A percentile compares a stretch with the other conserved stretches of the same genome.
Conservation (phyloP, 2,329 filamentous ascomycete species). For the Aspergillus pseudoviridinutans region DNA sequence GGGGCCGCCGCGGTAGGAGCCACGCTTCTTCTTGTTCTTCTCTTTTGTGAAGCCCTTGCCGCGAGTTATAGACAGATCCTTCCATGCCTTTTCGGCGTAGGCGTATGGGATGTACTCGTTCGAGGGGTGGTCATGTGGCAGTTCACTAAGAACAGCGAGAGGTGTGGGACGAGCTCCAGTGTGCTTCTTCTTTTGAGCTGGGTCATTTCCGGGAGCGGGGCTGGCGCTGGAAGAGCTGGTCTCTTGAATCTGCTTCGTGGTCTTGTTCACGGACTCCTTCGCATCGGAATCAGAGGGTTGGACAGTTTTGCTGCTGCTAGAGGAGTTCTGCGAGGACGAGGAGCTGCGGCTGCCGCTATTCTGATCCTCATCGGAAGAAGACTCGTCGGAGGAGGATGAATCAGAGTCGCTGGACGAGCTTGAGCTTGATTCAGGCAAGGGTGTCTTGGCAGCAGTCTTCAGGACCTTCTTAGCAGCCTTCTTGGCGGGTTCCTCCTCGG, state of each 20-base stretch:
- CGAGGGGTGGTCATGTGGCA: conserved; percentile 65
- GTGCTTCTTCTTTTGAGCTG: conserved; percentile 39
- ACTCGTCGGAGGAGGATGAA: conserved; percentile 25
- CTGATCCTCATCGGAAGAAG: conserved; percentile 22
- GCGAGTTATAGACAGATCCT: conserved; percentile 83
- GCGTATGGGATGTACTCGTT: conserved; percentile 81
- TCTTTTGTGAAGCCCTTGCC: conserved; percentile 99
- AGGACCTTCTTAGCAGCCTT: conserved; percentile 26
- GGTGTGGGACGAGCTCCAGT: conserved; percentile 60
- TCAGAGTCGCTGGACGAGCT: conserved; percentile 17
- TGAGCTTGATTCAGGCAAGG: conserved; percentile 32
- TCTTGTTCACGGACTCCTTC: conserved; percentile 20
- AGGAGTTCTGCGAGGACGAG: conserved; percentile 16
- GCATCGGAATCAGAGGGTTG: conserved; percentile 22
- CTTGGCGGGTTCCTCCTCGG: conserved; percentile 22
- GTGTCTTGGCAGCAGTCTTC: conserved; percentile 34
- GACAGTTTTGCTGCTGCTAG: conserved; percentile 31
- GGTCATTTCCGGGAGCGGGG: conserved; percentile 28
- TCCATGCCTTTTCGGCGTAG: conserved; percentile 83
- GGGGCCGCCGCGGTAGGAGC: conserved; percentile 80
- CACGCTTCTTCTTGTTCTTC: conserved; percentile 98
- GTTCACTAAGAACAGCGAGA: conserved; percentile 71
- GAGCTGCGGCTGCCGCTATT: conserved; percentile 13
- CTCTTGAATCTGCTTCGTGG: conserved; percentile 18
- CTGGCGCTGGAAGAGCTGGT: conserved; percentile 53